A percentile compares a stretch with the other conserved stretches of the same genome.
Conservation (phyloP, 163 green algal species). For the Prototheca wickerhamii region DNA sequence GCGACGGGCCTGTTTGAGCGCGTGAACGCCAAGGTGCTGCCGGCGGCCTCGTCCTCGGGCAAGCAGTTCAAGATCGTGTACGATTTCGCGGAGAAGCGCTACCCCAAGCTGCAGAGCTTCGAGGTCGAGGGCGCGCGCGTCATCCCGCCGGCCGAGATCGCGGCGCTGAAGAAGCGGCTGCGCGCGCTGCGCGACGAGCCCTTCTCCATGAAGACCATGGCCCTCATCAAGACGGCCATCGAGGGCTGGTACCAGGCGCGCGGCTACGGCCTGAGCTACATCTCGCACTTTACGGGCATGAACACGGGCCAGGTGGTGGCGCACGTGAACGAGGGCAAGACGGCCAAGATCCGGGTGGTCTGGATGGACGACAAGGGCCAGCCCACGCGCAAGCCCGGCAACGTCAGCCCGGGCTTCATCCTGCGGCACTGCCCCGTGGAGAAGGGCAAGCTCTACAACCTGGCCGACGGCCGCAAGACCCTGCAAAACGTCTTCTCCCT, state of each 20-base stretch:
- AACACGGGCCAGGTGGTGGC: slow-evolving; percentile 40
- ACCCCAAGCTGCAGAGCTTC: slow-evolving; percentile 36
- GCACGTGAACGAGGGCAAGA: slow-evolving; percentile 34
- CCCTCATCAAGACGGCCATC: slow-evolving; percentile 32
- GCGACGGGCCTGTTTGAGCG: slow-evolving; percentile 38
- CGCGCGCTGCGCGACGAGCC: not conserved
- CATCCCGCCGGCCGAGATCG: slow-evolving; percentile 42
- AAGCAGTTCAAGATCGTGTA: slow-evolving; percentile 20
- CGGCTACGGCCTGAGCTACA: slow-evolving; percentile 72
- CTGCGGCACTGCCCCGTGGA: slow-evolving; percentile 55
- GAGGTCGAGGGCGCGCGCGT: slow-evolving; percentile 58
- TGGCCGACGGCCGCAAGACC: slow-evolving; percentile 80
- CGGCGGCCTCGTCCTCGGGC: not conserved
- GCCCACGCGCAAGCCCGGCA: slow-evolving; percentile 28
- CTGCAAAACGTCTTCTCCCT: slow-evolving; percentile 87
- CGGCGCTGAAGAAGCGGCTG: slow-evolving; percentile 2
- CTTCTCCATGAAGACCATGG: slow-evolving; percentile 35
- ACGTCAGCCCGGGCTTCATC: slow-evolving; percentile 48
- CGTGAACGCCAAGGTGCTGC: slow-evolving; percentile 38
- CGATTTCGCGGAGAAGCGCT: slow-evolving; percentile 34
- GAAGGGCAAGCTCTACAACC: slow-evolving; percentile 65
- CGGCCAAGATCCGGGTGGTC: slow-evolving; percentile 34
- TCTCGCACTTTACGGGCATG: slow-evolving; percentile 78
- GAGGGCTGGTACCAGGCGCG: slow-evolving; percentile 73
- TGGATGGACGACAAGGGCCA: slow-evolving; percentile 64